Conservation (phyloP, 2,329 filamentous ascomycete genomes). For the Ploettnerulaceae sp. region DNA sequence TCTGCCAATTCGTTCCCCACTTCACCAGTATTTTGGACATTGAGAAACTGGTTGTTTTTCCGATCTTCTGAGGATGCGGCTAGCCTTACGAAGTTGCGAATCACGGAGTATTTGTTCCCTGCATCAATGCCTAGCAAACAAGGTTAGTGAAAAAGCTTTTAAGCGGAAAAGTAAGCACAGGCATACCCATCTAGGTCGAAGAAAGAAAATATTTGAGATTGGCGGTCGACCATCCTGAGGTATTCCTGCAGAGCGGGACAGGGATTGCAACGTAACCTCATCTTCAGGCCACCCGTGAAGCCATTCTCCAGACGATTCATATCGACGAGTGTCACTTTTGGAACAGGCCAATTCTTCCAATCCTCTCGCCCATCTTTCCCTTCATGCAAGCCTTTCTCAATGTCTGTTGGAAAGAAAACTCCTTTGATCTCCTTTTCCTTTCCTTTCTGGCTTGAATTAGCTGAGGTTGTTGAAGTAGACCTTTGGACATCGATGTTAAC, state of each 20-base stretch:
- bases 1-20: too few species aligned
- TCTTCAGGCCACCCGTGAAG: background rate
- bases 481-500: background rate
- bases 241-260: background rate
- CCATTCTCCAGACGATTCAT: background rate
- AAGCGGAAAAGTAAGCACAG: too few species aligned
- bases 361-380: background rate
- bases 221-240: background rate
- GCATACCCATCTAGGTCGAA: background rate
- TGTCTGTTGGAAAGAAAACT: background rate
- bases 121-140: too few species aligned
- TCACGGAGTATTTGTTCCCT: too few species aligned
- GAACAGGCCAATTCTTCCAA: background rate
- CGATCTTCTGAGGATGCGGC: too few species aligned
- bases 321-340: background rate
- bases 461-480: background rate
- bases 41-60: too few species aligned
- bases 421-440: background rate
- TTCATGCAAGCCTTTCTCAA: background rate
- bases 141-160: too few species aligned
- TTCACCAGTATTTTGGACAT: too few species aligned
- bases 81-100: too few species aligned
- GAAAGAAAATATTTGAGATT: background rate
- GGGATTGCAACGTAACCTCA: background rate
- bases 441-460: background rate